phyloP scores from a whole-genome alignment of 495 filamentous ascomycete genomes.

The Penicillium tannophilum region DNA sequence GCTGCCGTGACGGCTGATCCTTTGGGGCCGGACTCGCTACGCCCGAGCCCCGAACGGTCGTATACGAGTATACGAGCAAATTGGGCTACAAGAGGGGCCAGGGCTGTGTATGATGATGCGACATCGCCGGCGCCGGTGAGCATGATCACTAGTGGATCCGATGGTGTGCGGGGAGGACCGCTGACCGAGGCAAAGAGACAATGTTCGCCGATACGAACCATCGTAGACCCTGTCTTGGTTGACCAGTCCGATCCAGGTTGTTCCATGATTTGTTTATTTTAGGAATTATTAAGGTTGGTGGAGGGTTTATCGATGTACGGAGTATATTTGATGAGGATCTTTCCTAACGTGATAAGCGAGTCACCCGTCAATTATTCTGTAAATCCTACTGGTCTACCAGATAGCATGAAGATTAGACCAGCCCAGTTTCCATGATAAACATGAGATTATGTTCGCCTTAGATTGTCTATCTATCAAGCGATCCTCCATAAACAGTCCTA shows the following conservation, averaged over 20 bases:
- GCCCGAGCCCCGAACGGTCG: constrained; percentile 45
- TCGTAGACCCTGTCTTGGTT: constrained; percentile 11
- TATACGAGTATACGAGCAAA: constrained; percentile 41
- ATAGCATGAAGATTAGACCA: too few species aligned
- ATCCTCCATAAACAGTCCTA: too few species aligned
- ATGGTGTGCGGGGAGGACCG: constrained; percentile 22
- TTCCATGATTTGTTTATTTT: constrained; percentile 7
- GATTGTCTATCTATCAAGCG: too few species aligned
- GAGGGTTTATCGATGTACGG: background rate
- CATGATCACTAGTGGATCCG: constrained; percentile 43
- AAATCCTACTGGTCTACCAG: too few species aligned
- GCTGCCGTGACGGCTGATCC: constrained; percentile 28
- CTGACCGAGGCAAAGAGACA: constrained; percentile 32
- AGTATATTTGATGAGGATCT: background rate
- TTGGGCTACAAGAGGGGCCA: constrained; percentile 32
- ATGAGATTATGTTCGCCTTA: too few species aligned
- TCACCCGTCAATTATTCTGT: background rate
- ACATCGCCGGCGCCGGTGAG: constrained; percentile 50
- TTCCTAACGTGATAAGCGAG: constrained; percentile 3
- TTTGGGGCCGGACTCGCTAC: constrained; percentile 28
- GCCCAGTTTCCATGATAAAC: too few species aligned
- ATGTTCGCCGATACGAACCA: constrained; percentile 39
- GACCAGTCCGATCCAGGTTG: constrained; percentile 5
- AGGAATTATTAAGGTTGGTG: background rate
- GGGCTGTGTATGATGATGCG: constrained; percentile 43